phyloP scores from a whole-genome alignment of 345 rosid genomes.

The Cardamine occulta region DNA sequence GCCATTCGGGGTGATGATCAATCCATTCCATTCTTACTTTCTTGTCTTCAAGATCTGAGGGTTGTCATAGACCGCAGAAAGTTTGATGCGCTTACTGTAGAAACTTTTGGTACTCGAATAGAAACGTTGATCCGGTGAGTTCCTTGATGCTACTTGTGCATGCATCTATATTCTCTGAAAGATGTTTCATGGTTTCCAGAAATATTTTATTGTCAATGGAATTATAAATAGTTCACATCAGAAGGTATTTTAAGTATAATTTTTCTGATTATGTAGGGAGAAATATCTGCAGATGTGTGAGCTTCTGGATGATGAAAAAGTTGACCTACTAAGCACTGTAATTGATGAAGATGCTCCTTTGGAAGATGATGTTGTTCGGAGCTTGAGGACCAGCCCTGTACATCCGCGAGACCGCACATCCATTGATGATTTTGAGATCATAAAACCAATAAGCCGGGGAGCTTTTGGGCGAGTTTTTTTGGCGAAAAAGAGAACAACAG shows the following conservation, averaged over 20 bases:
- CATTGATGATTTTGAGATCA: conserved; percentile 98
- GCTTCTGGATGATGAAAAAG: conserved; percentile 87
- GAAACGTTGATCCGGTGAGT: conserved; percentile 87
- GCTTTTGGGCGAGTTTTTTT: conserved; percentile 99
- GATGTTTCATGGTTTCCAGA: conserved; percentile 14
- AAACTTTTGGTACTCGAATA: conserved; percentile 93
- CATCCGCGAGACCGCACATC: conserved; percentile 95
- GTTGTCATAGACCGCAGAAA: conserved; percentile 84
- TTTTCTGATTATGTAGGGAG: conserved; percentile 63
- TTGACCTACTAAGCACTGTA: conserved; percentile 81
- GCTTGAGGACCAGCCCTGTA: conserved; percentile 93
- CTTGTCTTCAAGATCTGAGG: conserved; percentile 86
- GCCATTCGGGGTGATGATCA: conserved; percentile 79
- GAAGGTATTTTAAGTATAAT: conserved; percentile 12
- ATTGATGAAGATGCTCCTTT: conserved; percentile 95
- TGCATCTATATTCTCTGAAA: conserved; percentile 13
- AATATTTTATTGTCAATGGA: not conserved
- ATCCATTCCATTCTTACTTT: conserved; percentile 64
- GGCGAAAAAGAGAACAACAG: conserved; percentile 97
- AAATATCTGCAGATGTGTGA: conserved; percentile 95
- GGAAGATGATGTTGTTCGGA: conserved; percentile 95
- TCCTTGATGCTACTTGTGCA: conserved; percentile 30
- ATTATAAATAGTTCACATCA: not conserved
- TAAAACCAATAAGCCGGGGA: conserved; percentile 99
- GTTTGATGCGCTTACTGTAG: conserved; percentile 93